Base-by-base conservation (phyloP, 768 basidiomycete species). In the Piloderma croceum region DNA sequence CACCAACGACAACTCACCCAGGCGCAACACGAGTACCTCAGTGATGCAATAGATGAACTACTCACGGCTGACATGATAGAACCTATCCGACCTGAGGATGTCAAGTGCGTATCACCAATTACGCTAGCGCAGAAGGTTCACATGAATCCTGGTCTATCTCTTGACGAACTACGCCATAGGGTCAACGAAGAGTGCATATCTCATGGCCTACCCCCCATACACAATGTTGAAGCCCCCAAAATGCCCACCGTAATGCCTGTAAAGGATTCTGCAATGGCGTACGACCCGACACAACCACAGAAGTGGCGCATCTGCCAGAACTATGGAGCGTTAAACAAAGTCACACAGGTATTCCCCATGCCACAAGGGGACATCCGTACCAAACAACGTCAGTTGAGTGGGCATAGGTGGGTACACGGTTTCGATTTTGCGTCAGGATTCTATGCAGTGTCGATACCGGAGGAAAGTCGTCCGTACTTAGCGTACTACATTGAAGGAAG, bases 361-460 rank as follows among this genome's bases (percentile, higher is more conserved):
- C 57, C 53, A 1, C 62, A 65, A 18, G 63, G 70, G 0, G 60
- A 73, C 44, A 64, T 74, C 0, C 29, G 50, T 0, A 51, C 53
- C 1, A 73, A 72, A 38, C 68, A 73, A 38, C 54, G 59, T 27
- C 7, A 47, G 0, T 46, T 71, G 0, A 54, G 50, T 3, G 68
- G 69, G 0, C 65, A 72, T 34, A 31, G 58, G 0, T 73, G 59
- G 47, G 31, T 64, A 0, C 54, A 44, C 6, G 44, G 61, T 0
- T 62, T 70, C 17, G 67, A 73, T 46, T 64, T 68, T 38, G 61
- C 64, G 3, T 49, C 52, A 1, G 70, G 67, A 1, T 71, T 68
- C 52, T 57, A 60, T 31, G 53, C 53, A 0, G 34, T 49, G 20
- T 31, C 32, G 15, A 36, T 58, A 5, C 45, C 36, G 1, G 33